Percentiles rank a stretch among this genome's conserved stretches.
Evolutionary conservation across 352 stramenopile species (phyloP).

Genomic region (Phytophthora kernoviae): DNA sequence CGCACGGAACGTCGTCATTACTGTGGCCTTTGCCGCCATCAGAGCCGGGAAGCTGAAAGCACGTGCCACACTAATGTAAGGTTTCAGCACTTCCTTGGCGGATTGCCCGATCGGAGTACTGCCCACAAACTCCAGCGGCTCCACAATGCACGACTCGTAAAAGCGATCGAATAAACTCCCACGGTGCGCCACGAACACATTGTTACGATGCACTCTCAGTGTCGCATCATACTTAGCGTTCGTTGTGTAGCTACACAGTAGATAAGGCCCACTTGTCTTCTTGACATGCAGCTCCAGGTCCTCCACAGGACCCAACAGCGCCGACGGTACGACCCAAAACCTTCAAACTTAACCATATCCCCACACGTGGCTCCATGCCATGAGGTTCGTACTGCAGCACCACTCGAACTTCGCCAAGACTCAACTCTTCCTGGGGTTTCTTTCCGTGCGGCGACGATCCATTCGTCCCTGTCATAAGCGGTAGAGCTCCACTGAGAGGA

Average conservation of each 20-base stretch:
- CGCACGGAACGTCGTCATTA: conserved; percentile 74
- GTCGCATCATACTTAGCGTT: conserved; percentile 65
- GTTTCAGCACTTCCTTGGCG: conserved; percentile 52
- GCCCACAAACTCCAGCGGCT: conserved; percentile 74
- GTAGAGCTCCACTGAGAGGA: conserved; percentile 56
- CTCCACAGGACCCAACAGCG: conserved; percentile 61
- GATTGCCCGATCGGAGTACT: conserved; percentile 70
- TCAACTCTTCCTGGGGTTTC: conserved; percentile 51
- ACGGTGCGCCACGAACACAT: conserved; percentile 77
- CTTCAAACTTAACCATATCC: conserved; percentile 83
- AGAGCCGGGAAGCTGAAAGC: conserved; percentile 77
- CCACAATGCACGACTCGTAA: conserved; percentile 68
- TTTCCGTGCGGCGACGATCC: conserved; percentile 31
- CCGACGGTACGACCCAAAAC: conserved; percentile 75
- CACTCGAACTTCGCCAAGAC: conserved; percentile 73
- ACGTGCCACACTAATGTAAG: conserved; percentile 72
- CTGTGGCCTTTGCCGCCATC: conserved; percentile 61
- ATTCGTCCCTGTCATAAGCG: conserved; percentile 5
- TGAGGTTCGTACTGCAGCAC: conserved; percentile 83
- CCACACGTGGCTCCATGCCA: conserved; percentile 73
- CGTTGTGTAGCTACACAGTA: conserved; percentile 77
- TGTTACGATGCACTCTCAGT: conserved; percentile 77
- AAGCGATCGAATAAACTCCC: conserved; percentile 71
- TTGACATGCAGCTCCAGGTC: conserved; percentile 82
- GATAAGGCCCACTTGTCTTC: conserved; percentile 79